Percentiles rank a stretch among this genome's conserved stretches.
These are phyloP conservation scores for Heliamphora ciliata DNA, from an alignment of 179 eudicot genomes.

Conservation along the genomic window DNA sequence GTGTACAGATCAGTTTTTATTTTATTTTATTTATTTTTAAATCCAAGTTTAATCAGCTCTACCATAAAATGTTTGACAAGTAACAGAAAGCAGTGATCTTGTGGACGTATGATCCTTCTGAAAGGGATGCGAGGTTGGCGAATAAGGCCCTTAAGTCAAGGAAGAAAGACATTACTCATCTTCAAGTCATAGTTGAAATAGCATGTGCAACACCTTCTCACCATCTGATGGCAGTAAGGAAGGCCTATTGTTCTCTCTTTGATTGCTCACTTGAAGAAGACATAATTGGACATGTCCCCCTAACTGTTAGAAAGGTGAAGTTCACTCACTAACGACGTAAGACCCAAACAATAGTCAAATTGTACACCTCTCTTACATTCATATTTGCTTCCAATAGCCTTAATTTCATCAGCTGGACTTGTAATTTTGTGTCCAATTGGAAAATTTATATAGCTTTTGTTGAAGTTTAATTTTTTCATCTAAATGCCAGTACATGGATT, in stretches of 20 bases:
- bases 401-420: not conserved
- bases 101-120: conserved; percentile 67
- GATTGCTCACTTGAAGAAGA: conserved; percentile 77
- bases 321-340: not conserved
- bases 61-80: not conserved
- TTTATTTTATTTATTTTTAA: too few species aligned
- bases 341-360: not conserved
- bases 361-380: not conserved
- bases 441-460: not conserved
- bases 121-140: conserved; percentile 70
- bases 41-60: not conserved
- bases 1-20: not conserved
- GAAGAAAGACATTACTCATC: conserved; percentile 36
- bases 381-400: not conserved
- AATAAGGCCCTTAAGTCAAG: conserved; percentile 45
- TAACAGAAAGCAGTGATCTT: conserved; percentile 57
- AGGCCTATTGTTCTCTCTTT: conserved; percentile 55
- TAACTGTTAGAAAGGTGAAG: conserved; percentile 60
- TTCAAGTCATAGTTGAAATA: conserved; percentile 67
- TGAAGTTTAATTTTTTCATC: not conserved
- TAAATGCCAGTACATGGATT: not conserved
- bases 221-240: conserved; percentile 64
- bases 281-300: conserved; percentile 34
- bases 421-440: not conserved
- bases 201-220: conserved; percentile 70